Evolutionary conservation across 2,329 filamentous ascomycete genomes (phyloP).

Genomic region (Cyphellophora europaea): DNA sequence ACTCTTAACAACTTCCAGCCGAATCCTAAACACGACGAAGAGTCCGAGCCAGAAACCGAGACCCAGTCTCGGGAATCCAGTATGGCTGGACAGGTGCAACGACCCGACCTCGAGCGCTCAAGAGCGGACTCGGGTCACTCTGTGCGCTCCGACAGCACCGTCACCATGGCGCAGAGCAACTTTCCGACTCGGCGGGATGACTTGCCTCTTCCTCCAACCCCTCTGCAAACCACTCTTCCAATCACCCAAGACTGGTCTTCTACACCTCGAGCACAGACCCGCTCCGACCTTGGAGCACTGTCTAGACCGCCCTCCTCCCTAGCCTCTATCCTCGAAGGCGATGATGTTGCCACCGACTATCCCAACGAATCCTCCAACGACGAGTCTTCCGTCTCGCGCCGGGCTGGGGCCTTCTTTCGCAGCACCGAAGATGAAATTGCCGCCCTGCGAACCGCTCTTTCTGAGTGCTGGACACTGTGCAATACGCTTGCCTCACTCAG

Average conservation of each 20-base stretch:
- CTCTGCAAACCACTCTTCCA: slow-evolving; percentile 16
- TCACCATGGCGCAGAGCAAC: background rate
- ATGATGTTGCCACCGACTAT: slow-evolving; percentile 18
- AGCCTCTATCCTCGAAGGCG: slow-evolving; percentile 26
- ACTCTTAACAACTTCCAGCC: background rate
- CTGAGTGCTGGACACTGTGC: slow-evolving; percentile 89
- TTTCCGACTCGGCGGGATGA: slow-evolving; percentile 10
- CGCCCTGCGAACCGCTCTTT: slow-evolving; percentile 65
- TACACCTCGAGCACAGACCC: slow-evolving; percentile 19
- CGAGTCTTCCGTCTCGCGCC: slow-evolving; percentile 6
- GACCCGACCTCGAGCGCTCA: background rate
- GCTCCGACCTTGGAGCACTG: slow-evolving; percentile 21
- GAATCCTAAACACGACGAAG: background rate
- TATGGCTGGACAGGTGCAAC: background rate
- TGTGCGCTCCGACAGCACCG: background rate
- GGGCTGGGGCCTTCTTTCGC: slow-evolving; percentile 21
- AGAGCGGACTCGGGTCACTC: slow-evolving; percentile 1
- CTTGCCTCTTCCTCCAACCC: slow-evolving; percentile 14
- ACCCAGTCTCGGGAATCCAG: background rate
- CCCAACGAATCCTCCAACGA: slow-evolving; percentile 21
- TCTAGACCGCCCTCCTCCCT: slow-evolving; percentile 22
- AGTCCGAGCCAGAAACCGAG: background rate
- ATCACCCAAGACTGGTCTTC: slow-evolving; percentile 17
- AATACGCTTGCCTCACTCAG: slow-evolving; percentile 82
- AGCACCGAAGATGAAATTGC: slow-evolving; percentile 50